These are phyloP conservation scores for Aspergillus nomiae DNA, from an alignment of 2,329 filamentous ascomycete genomes.

Conservation along the genomic window DNA sequence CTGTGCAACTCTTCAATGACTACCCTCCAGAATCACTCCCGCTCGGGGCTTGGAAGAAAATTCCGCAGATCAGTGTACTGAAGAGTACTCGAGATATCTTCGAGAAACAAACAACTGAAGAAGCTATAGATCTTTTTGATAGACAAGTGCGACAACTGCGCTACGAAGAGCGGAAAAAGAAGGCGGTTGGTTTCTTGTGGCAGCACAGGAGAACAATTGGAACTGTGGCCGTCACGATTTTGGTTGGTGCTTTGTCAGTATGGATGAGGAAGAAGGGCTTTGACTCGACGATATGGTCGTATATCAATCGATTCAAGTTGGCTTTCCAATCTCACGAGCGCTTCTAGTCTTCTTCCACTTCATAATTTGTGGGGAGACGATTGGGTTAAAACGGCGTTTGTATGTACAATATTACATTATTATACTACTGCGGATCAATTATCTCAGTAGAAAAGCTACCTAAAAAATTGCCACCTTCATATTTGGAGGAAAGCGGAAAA, in stretches of 20 bases:
- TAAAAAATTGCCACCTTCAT: neutral
- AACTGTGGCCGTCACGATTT: constrained; percentile 64
- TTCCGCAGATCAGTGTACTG: constrained; percentile 77
- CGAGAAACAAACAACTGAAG: constrained; percentile 59
- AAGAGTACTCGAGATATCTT: constrained; percentile 71
- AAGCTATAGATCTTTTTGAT: constrained; percentile 69
- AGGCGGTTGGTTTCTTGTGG: constrained; percentile 57
- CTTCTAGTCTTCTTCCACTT: constrained; percentile 7
- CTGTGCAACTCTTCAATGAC: constrained; percentile 63
- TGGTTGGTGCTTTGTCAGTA: constrained; percentile 69
- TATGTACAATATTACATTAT: neutral
- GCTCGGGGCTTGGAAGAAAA: constrained; percentile 65
- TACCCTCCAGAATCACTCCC: constrained; percentile 73
- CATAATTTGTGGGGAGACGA: neutral
- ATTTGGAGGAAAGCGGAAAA: neutral
- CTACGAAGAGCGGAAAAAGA: constrained; percentile 62
- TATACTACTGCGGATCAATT: neutral
- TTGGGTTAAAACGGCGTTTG: neutral
- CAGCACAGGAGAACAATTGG: constrained; percentile 66
- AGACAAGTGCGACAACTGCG: constrained; percentile 72
- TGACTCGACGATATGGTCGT: constrained; percentile 37
- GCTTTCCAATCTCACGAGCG: constrained; percentile 23
- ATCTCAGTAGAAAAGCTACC: neutral
- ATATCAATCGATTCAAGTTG: constrained; percentile 30
- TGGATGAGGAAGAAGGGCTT: constrained; percentile 59